Conservation (phyloP, 805 yeast species). For the fission yeast (Schizosaccharomyces pombe) region ASM294v3 CU329670.1:2218001-2218500, state of each 20-base stretch:
- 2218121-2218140: constrained; percentile 93
- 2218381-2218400: constrained; percentile 96
- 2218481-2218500: constrained; percentile 83
- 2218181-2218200: constrained; percentile 98
- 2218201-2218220: constrained; percentile 91
- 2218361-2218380: constrained; percentile 97
- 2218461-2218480: constrained; percentile 93
- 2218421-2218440: constrained; percentile 94
- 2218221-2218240: constrained; percentile 79
- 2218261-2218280: constrained; percentile 93
- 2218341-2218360: constrained; percentile 78
- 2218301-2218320: constrained; percentile 53
- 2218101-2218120: constrained; percentile 87
- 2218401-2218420: constrained; percentile 96
- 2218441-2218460: constrained; percentile 87
- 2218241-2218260: constrained; percentile 93
- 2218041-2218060: constrained; percentile 78
- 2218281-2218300: constrained; percentile 97
- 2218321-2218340: constrained; percentile 79
- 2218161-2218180: constrained; percentile 91
- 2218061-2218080: constrained; percentile 87
- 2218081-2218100: constrained; percentile 87
- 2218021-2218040: constrained; percentile 91
- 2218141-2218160: constrained; percentile 81
- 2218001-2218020: constrained; percentile 94